phyloP scores from a whole-genome alignment of 129 eudicot species.

The Arctium minus region DNA sequence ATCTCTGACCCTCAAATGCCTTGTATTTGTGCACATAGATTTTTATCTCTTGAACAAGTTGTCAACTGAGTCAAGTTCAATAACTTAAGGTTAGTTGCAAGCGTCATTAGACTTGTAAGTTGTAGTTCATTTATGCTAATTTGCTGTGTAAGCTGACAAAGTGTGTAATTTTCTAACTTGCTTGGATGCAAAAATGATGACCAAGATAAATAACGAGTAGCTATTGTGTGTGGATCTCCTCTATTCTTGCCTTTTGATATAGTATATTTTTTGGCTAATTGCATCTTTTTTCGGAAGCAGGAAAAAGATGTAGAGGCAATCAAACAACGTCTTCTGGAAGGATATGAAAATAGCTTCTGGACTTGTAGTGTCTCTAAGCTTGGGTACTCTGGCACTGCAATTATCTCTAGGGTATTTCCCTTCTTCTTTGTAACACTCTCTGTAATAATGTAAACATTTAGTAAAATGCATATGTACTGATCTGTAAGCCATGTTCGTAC shows the following conservation, averaged over 20 bases:
- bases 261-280: background rate
- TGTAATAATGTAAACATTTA: background rate
- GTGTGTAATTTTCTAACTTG: too few relatives aligned
- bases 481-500: too few relatives aligned
- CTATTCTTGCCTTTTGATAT: background rate
- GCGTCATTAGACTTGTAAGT: too few relatives aligned
- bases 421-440: background rate
- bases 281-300: constrained; percentile 37
- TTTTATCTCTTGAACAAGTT: too few relatives aligned
- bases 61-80: too few relatives aligned
- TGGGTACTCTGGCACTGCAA: constrained; percentile 93
- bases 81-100: too few relatives aligned
- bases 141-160: too few relatives aligned
- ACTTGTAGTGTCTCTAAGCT: constrained; percentile 88
- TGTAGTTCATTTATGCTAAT: too few relatives aligned
- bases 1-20: too few relatives aligned
- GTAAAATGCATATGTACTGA: background rate
- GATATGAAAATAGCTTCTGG: constrained; percentile 84
- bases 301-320: constrained; percentile 89
- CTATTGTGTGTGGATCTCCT: too few relatives aligned
- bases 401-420: constrained; percentile 75
- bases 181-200: too few relatives aligned
- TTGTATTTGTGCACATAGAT: too few relatives aligned
- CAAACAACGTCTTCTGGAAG: constrained; percentile 64
- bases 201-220: background rate